phyloP scores from a whole-genome alignment of 257 asterid genomes.

The Solanum acaule region DNA sequence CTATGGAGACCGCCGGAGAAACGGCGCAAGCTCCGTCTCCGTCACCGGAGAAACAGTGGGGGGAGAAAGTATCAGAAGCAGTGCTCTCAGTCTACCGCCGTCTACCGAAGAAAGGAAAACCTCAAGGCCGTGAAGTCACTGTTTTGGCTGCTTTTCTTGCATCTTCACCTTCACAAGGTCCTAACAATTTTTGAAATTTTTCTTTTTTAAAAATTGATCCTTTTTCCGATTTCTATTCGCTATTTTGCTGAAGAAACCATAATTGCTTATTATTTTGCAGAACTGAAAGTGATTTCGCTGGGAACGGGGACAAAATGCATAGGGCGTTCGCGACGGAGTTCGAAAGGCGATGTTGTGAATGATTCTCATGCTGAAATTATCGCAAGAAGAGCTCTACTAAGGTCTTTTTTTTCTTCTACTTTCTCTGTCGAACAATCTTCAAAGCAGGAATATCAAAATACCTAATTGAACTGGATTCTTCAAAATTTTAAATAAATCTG shows the following conservation, averaged over 20 bases:
- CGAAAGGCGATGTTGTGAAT: conserved; percentile 70
- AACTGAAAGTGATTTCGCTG: conserved; percentile 62
- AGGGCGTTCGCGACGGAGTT: conserved; percentile 57
- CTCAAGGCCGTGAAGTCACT: conserved; percentile 95
- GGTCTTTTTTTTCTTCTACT: conserved; percentile 27
- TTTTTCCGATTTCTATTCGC: not conserved
- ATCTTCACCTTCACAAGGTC: conserved; percentile 64
- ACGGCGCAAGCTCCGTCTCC: conserved; percentile 7
- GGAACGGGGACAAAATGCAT: conserved; percentile 97
- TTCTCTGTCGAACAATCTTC: not conserved
- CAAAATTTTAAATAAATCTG: not conserved
- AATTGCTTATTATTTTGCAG: conserved; percentile 14
- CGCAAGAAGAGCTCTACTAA: conserved; percentile 77
- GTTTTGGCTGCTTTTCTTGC: conserved; percentile 84
- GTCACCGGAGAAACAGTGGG: conserved; percentile 33
- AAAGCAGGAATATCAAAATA: not conserved
- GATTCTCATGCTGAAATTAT: conserved; percentile 94
- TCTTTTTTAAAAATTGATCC: not conserved
- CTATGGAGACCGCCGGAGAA: not conserved
- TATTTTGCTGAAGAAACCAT: not conserved
- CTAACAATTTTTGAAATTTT: not conserved
- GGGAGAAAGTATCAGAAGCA: conserved; percentile 44
- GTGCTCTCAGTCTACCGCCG: conserved; percentile 40
- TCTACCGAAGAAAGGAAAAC: conserved; percentile 88
- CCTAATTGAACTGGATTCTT: not conserved